Base-by-base conservation (phyloP, 2,329 filamentous ascomycete species). In the Xylariaceae sp. region DNA sequence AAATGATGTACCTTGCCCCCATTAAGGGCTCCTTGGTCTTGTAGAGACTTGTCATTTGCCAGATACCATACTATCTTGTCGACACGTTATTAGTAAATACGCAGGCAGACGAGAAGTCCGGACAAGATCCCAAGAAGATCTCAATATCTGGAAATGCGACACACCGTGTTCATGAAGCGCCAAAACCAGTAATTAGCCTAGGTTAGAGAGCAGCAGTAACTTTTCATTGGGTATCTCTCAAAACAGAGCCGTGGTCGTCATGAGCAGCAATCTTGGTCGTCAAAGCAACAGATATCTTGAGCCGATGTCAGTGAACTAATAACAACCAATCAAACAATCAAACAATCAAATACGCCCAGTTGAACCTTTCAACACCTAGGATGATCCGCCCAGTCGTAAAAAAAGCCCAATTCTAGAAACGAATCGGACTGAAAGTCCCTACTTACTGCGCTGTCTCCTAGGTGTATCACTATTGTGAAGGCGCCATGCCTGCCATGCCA, bases 381-480 rank as follows among this genome's bases (percentile, higher is more conserved):
- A 50, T 47, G 26, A 50, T 51, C 37, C 52, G 47, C 32, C 44
- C 34, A 51, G 35, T 42, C 40, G 50, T 50, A 26, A 45, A 42
- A 45, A 42, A 26, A 47, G 30, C 47, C 52, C 44, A 41, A 54
- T 34, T 51, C 37, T 19, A 47, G 45, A 55, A 41, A 35, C 42
- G n/a, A 48, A 48, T 34, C 8, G 49, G 51, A n/a, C 49, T 30
- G 31, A 37, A 50, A 50, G 35, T 9, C 27, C 51, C 47, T 43
- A 39, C 35, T 48, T 42, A 47, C 37, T 53, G 42, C 47, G 48
- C 58, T 55, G 41, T 53, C 39, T 40, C 57, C 37, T 55, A 59
- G 49, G 40, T 48, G 46, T 57, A 32, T 47, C 57, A 30, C 47
- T 54, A 40, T 47, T 56, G 39, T 47, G 32, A 48, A 47, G 43